Base-by-base conservation (phyloP, 768 basidiomycete species). In the Leucosporidium yakuticum region DNA sequence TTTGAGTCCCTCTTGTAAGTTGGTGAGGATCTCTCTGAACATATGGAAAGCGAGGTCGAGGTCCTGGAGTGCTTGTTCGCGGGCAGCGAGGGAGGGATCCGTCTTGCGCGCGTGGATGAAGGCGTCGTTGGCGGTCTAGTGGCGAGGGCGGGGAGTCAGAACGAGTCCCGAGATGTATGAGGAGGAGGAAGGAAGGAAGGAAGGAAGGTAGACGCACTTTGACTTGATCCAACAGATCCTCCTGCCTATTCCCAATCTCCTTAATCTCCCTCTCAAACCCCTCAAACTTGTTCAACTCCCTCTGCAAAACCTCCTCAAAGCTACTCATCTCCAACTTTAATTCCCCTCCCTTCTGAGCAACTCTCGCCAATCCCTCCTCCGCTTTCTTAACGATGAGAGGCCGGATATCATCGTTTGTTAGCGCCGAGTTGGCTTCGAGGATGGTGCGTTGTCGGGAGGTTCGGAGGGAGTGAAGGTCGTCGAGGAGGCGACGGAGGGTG, bases 41-140 rank as follows among this genome's bases (percentile, higher is more conserved):
- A 91, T 91, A 79, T 87, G 87, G 78, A 89, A 89, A 0, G 93
- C 90, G 17, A 87, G 78, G 70, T 95, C 91, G 53, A 95, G 84
- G 19, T 85, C 85, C 76, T 91, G 90, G 32, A 98, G 79, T 0
- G 87, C 89, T 67, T 84, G 81, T 79, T 95, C 91, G 21, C 96
- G 84, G 57, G 87, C 87, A 74, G 89, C 90, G 21, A 92, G 82
- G 17, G 82, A 80, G 77, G 85, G 32, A 57, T n/a, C 34, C 12
- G n/a, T 19, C 27, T 23, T 51, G 8, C 39, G 29, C 92, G 83
- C 6, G 89, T 89, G 47, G 85, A 95, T 74, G 78, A 96, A 94
- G 25, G 81, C 76, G 29, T 85, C 84, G 76, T 93, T 91, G n/a
- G 82, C 79, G 71, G 82, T 74, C 86, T 87, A 81, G 80, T 11